Evolutionary conservation across 495 filamentous ascomycete genomes (phyloP), one percentile per base, ranked within the genome.

Genomic region (Cairneyella variabilis): DNA sequence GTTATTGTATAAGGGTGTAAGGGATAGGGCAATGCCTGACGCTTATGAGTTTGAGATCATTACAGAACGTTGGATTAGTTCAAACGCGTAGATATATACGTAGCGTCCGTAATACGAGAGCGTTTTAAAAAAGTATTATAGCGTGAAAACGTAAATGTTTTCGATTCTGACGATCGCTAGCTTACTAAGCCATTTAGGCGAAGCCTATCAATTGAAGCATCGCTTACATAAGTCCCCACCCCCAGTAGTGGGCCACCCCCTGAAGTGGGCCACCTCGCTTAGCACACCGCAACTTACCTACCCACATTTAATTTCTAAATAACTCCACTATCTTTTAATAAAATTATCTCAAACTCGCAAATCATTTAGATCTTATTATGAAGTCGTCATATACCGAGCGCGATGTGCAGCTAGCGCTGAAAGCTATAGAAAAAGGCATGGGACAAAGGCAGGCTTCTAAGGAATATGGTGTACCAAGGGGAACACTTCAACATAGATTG

Each of bases 351-450:
- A 45, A 22, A 22, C 21, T 45, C 32, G 28, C 10, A 6, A 48
- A 5, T 17, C 16, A 17, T 3, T 30, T 48, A 5, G 26, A 32
- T 17, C 22, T 17, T 6, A 51, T 32, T 16, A 51, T 51, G 37
- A 51, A 51, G 23, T 37, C 18, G 20, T 5, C 8, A 41, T 51
- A 51, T 51, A 51, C 34, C 8, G 48, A 51, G 28, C 5, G 42
- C 7, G 48, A 51, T 22, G 20, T 51, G 16, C 32, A 22, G n/a
- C 9, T 16, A 10, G 48, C 48, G 14, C 48, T 41, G 26, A 39
- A 26, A 23, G 48, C 4, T 2, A 28, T 51, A 9, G 37, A 9
- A 30, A 41, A 41, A 41, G 48, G 48, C 28, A 38, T 3, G 27
- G 18, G 28, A 16, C 2, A 17, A 23, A 3, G 26, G 3, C 10